Conservation (phyloP, 805 yeast genomes). For the Debaryomyces prosopidis region DNA sequence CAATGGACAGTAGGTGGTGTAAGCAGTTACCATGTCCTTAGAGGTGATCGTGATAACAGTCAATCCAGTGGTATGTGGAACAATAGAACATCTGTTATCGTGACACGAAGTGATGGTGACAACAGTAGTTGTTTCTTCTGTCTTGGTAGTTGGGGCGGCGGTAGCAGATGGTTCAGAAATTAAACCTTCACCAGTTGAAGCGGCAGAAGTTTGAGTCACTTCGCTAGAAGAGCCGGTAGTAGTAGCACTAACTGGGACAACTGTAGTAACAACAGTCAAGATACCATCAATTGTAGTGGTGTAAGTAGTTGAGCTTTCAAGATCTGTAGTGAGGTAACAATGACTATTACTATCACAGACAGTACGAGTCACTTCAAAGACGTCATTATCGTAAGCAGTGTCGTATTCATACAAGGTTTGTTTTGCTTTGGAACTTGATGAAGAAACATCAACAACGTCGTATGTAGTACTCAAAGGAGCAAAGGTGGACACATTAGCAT, state of each 20-base stretch:
- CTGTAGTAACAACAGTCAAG: slow-evolving; percentile 38
- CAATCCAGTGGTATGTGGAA: slow-evolving; percentile 34
- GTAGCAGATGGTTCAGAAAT: slow-evolving; percentile 10
- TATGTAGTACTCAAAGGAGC: slow-evolving; percentile 4
- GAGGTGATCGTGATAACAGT: slow-evolving; percentile 27
- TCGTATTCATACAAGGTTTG: slow-evolving; percentile 22
- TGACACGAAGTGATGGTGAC: slow-evolving; percentile 41
- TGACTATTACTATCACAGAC: slow-evolving; percentile 27
- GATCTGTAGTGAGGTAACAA: slow-evolving; percentile 38
- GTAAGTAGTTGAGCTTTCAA: slow-evolving; percentile 30
- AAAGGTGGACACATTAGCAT: slow-evolving; percentile 14
- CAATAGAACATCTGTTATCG: slow-evolving; percentile 28
- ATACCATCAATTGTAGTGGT: slow-evolving; percentile 40
- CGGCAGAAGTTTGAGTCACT: neutral
- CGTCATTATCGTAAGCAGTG: slow-evolving; percentile 21
- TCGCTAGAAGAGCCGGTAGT: neutral
- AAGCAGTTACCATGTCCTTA: slow-evolving; percentile 33
- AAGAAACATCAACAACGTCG: slow-evolving; percentile 9
- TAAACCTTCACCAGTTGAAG: neutral
- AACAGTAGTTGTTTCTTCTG: slow-evolving; percentile 24
- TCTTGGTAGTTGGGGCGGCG: slow-evolving; percentile 12
- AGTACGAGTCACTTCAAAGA: slow-evolving; percentile 24
- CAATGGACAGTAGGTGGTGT: slow-evolving; percentile 41
- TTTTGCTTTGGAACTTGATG: slow-evolving; percentile 1
- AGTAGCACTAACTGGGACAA: slow-evolving; percentile 21